phyloP scores from a whole-genome alignment of 108 stramenopile genomes.

The Halocafeteria seosinensis region DNA sequence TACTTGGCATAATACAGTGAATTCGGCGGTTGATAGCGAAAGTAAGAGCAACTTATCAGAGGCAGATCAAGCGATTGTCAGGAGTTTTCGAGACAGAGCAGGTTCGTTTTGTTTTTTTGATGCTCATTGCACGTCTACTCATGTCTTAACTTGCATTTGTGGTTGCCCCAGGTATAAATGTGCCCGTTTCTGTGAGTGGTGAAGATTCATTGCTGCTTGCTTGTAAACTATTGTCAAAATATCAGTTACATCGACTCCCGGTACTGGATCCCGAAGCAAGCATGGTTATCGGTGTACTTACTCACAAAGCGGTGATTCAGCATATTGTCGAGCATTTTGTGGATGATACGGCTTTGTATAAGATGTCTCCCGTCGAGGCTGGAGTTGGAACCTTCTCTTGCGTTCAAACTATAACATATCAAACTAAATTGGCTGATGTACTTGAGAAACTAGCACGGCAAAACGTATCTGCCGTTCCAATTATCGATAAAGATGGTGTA shows the following conservation, averaged over 20 bases:
- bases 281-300: neutral
- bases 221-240: neutral
- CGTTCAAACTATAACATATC: neutral
- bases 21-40: no score
- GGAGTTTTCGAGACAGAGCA: no score
- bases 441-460: neutral
- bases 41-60: no score
- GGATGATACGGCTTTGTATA: no score
- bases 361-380: no score
- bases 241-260: neutral
- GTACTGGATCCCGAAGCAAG: neutral
- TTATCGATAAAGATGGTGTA: neutral
- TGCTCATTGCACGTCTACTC: no score
- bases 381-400: neutral
- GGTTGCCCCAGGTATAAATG: no score
- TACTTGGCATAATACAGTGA: neutral
- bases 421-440: neutral
- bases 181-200: neutral
- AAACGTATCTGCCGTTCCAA: neutral
- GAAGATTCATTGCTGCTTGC: neutral
- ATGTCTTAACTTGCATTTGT: no score
- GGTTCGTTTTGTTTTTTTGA: no score
- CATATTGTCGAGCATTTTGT: neutral
- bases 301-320: neutral
- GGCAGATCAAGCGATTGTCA: no score